A percentile compares a stretch with the other conserved stretches of the same genome.
These are phyloP conservation scores for Alternaria triticimaculans DNA, from an alignment of 2,329 filamentous ascomycete genomes.

Conservation along the genomic window DNA sequence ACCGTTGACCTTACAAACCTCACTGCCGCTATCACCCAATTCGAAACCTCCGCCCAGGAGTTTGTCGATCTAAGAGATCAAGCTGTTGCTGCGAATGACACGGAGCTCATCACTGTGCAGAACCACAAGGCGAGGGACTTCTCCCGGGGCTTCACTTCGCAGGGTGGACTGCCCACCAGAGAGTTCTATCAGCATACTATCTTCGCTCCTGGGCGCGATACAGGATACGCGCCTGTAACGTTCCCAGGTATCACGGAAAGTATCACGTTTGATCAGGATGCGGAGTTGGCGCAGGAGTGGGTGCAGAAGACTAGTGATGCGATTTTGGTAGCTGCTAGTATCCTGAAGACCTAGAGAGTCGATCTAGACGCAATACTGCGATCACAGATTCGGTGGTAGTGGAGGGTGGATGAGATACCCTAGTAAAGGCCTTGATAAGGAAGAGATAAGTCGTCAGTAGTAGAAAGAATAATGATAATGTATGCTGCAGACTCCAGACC, in stretches of 20 bases:
- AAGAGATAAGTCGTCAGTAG: background rate
- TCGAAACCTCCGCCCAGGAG: conserved; percentile 38
- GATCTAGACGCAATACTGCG: background rate
- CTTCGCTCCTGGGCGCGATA: conserved; percentile 55
- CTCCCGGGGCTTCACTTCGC: conserved; percentile 53
- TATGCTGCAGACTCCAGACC: background rate
- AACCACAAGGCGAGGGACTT: conserved; percentile 57
- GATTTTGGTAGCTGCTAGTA: conserved; percentile 41
- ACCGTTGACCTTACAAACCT: conserved; percentile 43
- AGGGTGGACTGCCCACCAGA: conserved; percentile 54
- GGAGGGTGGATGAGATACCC: background rate
- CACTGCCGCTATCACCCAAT: conserved; percentile 46
- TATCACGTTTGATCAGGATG: conserved; percentile 42
- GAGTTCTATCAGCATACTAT: conserved; percentile 57
- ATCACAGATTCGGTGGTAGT: background rate
- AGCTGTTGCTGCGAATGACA: conserved; percentile 37
- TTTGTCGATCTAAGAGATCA: conserved; percentile 38
- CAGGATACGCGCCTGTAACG: conserved; percentile 48
- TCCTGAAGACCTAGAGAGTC: conserved; percentile 37
- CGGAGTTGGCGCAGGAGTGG: conserved; percentile 41
- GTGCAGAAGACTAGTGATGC: conserved; percentile 44
- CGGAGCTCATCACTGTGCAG: conserved; percentile 42
- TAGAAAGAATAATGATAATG: conserved; percentile 5
- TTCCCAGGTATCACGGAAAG: conserved; percentile 49
- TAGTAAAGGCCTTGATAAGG: background rate